Evolutionary conservation across 768 basidiomycete genomes (phyloP).

Genomic region (Postia placenta): DNA sequence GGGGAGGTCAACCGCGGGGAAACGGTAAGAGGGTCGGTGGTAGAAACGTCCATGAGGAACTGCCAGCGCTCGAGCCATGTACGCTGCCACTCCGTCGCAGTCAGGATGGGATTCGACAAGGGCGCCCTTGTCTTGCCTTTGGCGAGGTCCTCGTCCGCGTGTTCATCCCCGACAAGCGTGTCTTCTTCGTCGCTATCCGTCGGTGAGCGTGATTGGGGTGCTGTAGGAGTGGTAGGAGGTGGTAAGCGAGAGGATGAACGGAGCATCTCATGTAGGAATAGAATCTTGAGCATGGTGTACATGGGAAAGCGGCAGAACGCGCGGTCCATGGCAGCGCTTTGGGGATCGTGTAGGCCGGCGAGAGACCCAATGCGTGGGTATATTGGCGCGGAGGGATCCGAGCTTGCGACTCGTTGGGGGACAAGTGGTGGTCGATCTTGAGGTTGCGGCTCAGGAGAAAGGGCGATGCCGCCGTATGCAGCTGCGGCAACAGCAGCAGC

Average conservation of each 20-base stretch:
- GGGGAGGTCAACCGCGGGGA: not conserved
- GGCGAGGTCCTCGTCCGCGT: not conserved
- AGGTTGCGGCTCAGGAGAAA: not conserved
- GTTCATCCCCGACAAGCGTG: not conserved
- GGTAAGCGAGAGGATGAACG: slow-evolving; percentile 41
- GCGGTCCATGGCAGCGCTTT: slow-evolving; percentile 50
- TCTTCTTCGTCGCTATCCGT: not conserved
- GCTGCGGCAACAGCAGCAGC: slow-evolving; percentile 8
- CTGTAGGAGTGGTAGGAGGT: slow-evolving; percentile 15
- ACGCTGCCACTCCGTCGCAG: slow-evolving; percentile 5
- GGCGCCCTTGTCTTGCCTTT: not conserved
- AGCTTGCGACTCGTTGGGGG: not conserved
- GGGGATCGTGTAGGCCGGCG: slow-evolving; percentile 50
- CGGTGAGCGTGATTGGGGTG: not conserved
- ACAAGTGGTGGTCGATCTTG: not conserved
- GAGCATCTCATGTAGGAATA: slow-evolving; percentile 60
- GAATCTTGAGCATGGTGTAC: slow-evolving; percentile 61
- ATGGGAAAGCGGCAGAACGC: slow-evolving; percentile 49
- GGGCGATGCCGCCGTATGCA: slow-evolving; percentile 18
- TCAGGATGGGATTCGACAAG: not conserved
- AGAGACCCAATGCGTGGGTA: slow-evolving; percentile 65
- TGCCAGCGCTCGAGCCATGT: slow-evolving; percentile 9
- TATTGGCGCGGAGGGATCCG: slow-evolving; percentile 23
- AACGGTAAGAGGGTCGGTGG: not conserved
- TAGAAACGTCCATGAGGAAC: slow-evolving; percentile 4